These are phyloP conservation scores for Prorocentrum cordatum DNA, from an alignment of 169 alveolate species.

Conservation along the genomic window DNA sequence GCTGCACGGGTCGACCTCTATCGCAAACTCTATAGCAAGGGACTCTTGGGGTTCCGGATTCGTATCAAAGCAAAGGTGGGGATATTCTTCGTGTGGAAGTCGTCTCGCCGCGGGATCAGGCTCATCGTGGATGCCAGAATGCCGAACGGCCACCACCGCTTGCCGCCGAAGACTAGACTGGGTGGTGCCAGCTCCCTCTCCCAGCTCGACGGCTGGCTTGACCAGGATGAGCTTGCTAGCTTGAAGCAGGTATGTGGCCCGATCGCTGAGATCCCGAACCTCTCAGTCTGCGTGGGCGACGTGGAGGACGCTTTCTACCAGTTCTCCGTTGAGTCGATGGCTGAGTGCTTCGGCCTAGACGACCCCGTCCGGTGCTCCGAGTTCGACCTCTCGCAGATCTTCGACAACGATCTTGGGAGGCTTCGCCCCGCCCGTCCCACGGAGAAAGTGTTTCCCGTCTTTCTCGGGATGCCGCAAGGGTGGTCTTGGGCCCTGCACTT, in stretches of 20 bases:
- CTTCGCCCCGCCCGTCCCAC: not conserved
- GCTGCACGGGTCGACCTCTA: not conserved
- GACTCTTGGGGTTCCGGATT: not conserved
- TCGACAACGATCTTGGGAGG: not conserved
- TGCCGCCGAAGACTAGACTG: not conserved
- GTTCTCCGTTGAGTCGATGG: not conserved
- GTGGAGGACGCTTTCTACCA: conserved; percentile 11
- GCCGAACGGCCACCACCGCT: not conserved
- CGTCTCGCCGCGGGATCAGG: not conserved
- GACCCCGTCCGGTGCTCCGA: not conserved
- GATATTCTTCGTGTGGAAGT: not conserved
- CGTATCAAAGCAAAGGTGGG: not conserved
- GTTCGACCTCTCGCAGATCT: not conserved
- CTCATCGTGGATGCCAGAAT: not conserved
- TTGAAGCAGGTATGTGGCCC: not conserved
- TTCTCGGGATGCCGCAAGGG: conserved; percentile 14
- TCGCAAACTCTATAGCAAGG: not conserved
- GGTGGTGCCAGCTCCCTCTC: not conserved
- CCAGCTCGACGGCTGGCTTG: not conserved
- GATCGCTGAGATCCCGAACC: not conserved
- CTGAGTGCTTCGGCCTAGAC: conserved; percentile 5
- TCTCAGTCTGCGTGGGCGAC: not conserved
- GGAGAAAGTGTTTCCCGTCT: not conserved
- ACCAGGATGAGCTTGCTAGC: not conserved
- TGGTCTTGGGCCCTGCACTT: conserved; percentile 16